These are phyloP conservation scores for Ceratobasidium sp. DNA, from an alignment of 1,284 basidiomycete genomes.

Conservation along the genomic window DNA sequence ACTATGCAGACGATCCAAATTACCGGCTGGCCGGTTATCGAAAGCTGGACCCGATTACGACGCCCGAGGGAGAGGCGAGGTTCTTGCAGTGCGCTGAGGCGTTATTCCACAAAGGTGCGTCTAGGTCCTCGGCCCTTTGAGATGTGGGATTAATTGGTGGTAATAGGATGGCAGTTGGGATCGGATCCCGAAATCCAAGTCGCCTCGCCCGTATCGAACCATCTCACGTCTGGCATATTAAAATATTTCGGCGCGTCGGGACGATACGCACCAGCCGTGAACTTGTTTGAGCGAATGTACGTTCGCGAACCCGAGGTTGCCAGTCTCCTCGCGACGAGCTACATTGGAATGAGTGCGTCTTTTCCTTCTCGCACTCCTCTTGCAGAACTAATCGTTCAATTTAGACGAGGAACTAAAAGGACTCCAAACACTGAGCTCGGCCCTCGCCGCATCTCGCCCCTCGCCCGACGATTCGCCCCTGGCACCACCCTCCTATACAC, in stretches of 20 bases:
- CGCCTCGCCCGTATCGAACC: slow-evolving; percentile 97
- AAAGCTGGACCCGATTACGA: slow-evolving; percentile 94
- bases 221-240: slow-evolving; percentile 93
- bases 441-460: slow-evolving; percentile 67
- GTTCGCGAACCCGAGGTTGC: slow-evolving; percentile 91
- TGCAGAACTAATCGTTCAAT: not conserved
- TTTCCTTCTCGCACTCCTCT: too few relatives aligned
- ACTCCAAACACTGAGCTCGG: slow-evolving; percentile 90
- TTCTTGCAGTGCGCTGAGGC: slow-evolving; percentile 94
- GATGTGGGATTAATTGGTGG: slow-evolving; percentile 31
- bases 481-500: slow-evolving; percentile 92
- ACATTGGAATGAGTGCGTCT: slow-evolving; percentile 96
- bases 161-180: slow-evolving; percentile 94
- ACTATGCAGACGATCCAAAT: slow-evolving; percentile 95
- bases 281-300: slow-evolving; percentile 93
- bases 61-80: slow-evolving; percentile 87
- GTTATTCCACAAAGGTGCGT: slow-evolving; percentile 89
- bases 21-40: slow-evolving; percentile 95
- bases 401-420: slow-evolving; percentile 98
- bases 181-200: slow-evolving; percentile 99
- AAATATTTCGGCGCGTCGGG: slow-evolving; percentile 97
- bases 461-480: slow-evolving; percentile 53
- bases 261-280: slow-evolving; percentile 89
- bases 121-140: not conserved
- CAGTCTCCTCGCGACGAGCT: slow-evolving; percentile 88